These are phyloP conservation scores for Phytophthora uliginosa DNA, from an alignment of 352 stramenopile genomes.

Conservation along the genomic window DNA sequence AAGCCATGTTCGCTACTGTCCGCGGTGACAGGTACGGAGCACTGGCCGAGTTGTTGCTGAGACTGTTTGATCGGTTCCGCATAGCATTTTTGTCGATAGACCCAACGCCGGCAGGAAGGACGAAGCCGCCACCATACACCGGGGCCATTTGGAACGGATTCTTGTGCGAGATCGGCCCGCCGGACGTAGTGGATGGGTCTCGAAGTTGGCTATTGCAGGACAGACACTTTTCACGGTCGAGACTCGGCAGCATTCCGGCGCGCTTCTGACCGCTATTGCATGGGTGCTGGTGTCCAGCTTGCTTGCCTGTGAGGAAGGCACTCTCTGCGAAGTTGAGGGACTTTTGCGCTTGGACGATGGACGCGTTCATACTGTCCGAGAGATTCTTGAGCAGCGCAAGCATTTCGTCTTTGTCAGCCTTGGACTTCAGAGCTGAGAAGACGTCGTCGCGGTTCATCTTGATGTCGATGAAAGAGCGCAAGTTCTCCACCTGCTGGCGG, in stretches of 20 bases:
- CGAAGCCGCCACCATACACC: conserved; percentile 80
- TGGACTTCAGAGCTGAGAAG: conserved; percentile 85
- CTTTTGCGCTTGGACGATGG: conserved; percentile 74
- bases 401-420: conserved; percentile 91
- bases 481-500: conserved; percentile 87
- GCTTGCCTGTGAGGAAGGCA: conserved; percentile 82
- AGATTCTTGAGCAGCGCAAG: conserved; percentile 78
- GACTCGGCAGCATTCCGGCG: conserved; percentile 67
- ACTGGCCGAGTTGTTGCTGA: conserved; percentile 57
- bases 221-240: conserved; percentile 83
- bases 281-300: conserved; percentile 59
- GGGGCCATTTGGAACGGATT: conserved; percentile 74
- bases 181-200: conserved; percentile 37
- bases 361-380: conserved; percentile 88
- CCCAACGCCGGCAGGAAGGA: conserved; percentile 45
- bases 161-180: conserved; percentile 58
- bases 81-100: conserved; percentile 52
- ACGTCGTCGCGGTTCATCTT: conserved; percentile 93
- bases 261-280: conserved; percentile 48
- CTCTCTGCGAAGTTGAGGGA: conserved; percentile 72
- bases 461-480: conserved; percentile 89
- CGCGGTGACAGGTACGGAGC: conserved; percentile 43
- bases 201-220: conserved; percentile 82
- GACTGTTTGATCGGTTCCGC: conserved; percentile 36
- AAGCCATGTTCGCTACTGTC: conserved; percentile 28